Evolutionary conservation across 306 rosid genomes (phyloP), one percentile per base, ranked within the genome.

Genomic region (Dryas octopetala): DNA sequence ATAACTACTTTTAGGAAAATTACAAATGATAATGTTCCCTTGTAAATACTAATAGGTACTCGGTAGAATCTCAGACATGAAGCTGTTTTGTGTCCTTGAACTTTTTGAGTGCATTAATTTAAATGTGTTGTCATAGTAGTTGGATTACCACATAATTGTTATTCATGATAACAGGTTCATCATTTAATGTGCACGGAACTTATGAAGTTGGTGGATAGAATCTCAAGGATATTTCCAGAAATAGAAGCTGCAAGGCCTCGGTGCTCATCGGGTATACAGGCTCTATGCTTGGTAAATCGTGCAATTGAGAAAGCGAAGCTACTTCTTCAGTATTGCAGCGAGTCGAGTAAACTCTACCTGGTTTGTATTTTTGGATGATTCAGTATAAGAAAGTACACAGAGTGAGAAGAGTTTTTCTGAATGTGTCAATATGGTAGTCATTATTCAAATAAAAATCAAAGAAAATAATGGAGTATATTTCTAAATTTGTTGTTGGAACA

Each of bases 261-360:
- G 59, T 83, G 89, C 72, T 73, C 93, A 40, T 83, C 88, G 32
- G 98, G 98, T 73, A 82, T 90, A 68, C 82, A 81, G 78, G 85
- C 93, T 26, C 82, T 94, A 6, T 85, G 90, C 81, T 65, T 61
- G 77, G 85, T 94, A 43, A 89, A 11, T 66, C 12, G 1, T 7
- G 87, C 88, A 61, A 73, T 88, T 59, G 84, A 86, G 19, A 89
- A 86, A 76, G 90, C 94, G 80, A 85, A 83, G 66, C 78, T 72
- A 32, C 78, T 88, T 44, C 89, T 94, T 74, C 88, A 81, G 68
- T 6, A 83, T 64, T 94, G 97, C 71, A 59, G 89, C 28, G 94
- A 94, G 23, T 88, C 89, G 44, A 93, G 97, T 82, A 87, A 84
- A 87, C 92, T 93, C 82, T 93, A 93, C 80, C 89, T 93, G 92